A percentile compares a stretch with the other conserved stretches of the same genome.
Evolutionary conservation across 2,329 filamentous ascomycete species (phyloP).

Genomic region (Byssoonygena ceratinophila): DNA sequence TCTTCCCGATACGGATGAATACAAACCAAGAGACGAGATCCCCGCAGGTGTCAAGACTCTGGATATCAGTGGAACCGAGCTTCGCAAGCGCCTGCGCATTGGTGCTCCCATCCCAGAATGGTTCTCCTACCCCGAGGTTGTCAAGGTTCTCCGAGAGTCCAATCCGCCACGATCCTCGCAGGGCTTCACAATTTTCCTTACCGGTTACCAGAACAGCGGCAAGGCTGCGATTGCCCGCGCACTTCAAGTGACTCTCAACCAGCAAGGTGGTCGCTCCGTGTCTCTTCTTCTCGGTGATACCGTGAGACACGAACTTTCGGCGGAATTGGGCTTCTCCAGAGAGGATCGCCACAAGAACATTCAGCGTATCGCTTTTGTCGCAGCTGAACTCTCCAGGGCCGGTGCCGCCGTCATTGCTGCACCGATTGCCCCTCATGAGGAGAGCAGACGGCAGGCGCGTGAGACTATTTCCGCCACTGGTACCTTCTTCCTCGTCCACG

Average conservation of each 20-base stretch:
- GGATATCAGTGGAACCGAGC: conserved; percentile 80
- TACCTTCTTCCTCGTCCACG: conserved; percentile 90
- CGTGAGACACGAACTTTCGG: conserved; percentile 82
- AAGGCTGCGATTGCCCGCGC: conserved; percentile 95
- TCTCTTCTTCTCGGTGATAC: conserved; percentile 93
- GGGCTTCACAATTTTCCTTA: conserved; percentile 97
- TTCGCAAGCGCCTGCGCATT: conserved; percentile 79
- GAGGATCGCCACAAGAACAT: conserved; percentile 94
- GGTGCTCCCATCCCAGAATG: conserved; percentile 95
- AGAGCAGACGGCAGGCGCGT: conserved; percentile 62
- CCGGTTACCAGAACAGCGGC: conserved; percentile 90
- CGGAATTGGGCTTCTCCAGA: conserved; percentile 87
- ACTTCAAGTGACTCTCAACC: conserved; percentile 92
- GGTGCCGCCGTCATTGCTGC: conserved; percentile 92
- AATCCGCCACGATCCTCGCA: conserved; percentile 84
- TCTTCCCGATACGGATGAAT: conserved; percentile 93
- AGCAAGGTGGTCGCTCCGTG: conserved; percentile 90
- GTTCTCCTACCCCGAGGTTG: conserved; percentile 99
- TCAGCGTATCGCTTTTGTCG: conserved; percentile 89
- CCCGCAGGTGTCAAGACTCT: conserved; percentile 70
- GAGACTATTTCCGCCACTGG: conserved; percentile 71
- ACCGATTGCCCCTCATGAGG: conserved; percentile 87
- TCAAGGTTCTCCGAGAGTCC: conserved; percentile 89
- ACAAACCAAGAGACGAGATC: conserved; percentile 86
- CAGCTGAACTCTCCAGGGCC: conserved; percentile 82